These are phyloP conservation scores for Crepidotus sp. DNA, from an alignment of 1,284 basidiomycete species.

Conservation along the genomic window DNA sequence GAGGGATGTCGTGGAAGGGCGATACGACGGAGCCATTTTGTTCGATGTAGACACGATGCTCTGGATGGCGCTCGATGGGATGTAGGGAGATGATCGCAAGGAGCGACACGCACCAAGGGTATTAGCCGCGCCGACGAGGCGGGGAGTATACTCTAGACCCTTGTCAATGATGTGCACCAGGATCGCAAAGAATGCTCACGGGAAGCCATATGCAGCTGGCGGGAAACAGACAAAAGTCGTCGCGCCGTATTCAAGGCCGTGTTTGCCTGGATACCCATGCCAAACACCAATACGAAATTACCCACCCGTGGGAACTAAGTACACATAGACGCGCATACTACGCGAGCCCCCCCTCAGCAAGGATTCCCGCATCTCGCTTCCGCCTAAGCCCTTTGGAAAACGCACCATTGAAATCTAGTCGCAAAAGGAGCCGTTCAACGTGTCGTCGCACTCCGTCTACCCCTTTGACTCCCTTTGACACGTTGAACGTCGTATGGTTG, in stretches of 20 bases:
- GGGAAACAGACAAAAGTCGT: slow-evolving; percentile 48
- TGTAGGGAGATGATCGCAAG: slow-evolving; percentile 15
- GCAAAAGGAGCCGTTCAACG: slow-evolving; percentile 72
- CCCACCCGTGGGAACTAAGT: neutral
- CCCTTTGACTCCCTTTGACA: slow-evolving; percentile 38
- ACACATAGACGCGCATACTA: slow-evolving; percentile 10
- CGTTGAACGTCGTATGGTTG: slow-evolving; percentile 46
- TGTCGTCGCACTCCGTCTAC: slow-evolving; percentile 55
- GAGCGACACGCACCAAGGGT: slow-evolving; percentile 66
- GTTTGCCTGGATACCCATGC: slow-evolving; percentile 27
- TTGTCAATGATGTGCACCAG: neutral
- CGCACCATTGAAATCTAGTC: slow-evolving; percentile 79
- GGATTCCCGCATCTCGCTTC: slow-evolving; percentile 31
- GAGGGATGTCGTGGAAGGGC: slow-evolving; percentile 92
- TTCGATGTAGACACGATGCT: slow-evolving; percentile 93
- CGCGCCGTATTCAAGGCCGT: slow-evolving; percentile 32
- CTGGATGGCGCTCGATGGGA: slow-evolving; percentile 33
- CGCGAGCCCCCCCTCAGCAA: slow-evolving; percentile 35
- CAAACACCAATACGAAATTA: slow-evolving; percentile 7
- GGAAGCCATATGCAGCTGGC: slow-evolving; percentile 42
- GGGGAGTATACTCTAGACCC: slow-evolving; percentile 56
- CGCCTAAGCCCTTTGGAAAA: slow-evolving; percentile 48
- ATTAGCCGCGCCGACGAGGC: slow-evolving; percentile 82
- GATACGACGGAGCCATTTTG: slow-evolving; percentile 81
- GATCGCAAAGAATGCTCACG: slow-evolving; percentile 34